phyloP scores from a whole-genome alignment of 768 basidiomycete species.

The Chlorophyllum brunneum region DNA sequence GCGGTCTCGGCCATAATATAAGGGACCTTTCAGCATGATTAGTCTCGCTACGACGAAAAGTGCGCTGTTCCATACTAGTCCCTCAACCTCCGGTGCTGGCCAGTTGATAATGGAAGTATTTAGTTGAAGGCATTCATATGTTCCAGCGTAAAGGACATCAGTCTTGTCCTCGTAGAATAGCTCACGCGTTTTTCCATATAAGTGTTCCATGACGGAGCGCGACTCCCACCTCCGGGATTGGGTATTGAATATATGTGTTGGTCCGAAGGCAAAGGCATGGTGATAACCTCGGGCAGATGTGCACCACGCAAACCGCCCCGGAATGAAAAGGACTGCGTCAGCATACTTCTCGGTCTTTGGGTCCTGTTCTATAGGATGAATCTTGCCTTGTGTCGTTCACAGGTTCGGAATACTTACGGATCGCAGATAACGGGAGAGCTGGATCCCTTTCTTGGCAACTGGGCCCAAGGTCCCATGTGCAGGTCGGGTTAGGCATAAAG shows the following conservation, averaged over 20 bases:
- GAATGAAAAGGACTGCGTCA: neutral
- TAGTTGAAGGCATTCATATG: neutral
- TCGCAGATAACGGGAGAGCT: neutral
- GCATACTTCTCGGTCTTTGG: neutral
- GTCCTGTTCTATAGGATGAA: neutral
- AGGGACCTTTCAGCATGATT: neutral
- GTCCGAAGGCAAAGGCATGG: neutral
- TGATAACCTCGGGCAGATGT: neutral
- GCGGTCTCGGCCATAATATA: neutral
- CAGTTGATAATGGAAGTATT: neutral
- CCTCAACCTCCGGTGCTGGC: neutral
- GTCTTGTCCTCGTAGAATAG: neutral
- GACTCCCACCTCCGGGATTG: neutral
- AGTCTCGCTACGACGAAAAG: neutral
- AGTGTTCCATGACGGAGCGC: neutral
- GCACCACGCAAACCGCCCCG: constrained; percentile 1
- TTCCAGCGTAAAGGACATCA: neutral
- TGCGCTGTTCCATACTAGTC: neutral
- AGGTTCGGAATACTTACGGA: neutral
- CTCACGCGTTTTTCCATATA: neutral
- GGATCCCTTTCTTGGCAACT: neutral
- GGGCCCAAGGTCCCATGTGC: neutral
- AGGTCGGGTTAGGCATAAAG: neutral
- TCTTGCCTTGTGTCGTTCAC: neutral
- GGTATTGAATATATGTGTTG: constrained; percentile 1